These are phyloP conservation scores for Torulaspora franciscae DNA, from an alignment of 805 yeast species.

Conservation along the genomic window DNA sequence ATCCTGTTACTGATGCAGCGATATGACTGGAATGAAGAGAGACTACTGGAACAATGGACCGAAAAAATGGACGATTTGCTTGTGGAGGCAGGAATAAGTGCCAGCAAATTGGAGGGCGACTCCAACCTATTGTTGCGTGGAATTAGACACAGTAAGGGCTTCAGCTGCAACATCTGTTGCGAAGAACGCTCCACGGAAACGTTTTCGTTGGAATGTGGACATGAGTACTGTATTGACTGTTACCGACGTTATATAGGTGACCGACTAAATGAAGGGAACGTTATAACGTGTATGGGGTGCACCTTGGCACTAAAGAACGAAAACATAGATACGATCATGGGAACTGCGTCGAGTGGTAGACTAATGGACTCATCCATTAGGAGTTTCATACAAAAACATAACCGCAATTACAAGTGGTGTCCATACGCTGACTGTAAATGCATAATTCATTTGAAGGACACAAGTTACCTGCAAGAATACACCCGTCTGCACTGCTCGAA, in stretches of 20 bases:
- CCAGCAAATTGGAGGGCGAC: background rate
- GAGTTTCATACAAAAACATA: slow-evolving; percentile 48
- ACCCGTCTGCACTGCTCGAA: slow-evolving; percentile 43
- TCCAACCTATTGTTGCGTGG: slow-evolving; percentile 9
- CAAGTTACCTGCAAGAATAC: slow-evolving; percentile 28
- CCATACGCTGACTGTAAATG: slow-evolving; percentile 76
- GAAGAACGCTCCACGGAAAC: slow-evolving; percentile 42
- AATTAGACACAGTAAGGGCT: slow-evolving; percentile 27
- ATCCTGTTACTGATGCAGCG: slow-evolving; percentile 43
- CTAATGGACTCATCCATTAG: slow-evolving; percentile 40
- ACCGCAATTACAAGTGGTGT: slow-evolving; percentile 60
- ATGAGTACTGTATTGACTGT: slow-evolving; percentile 65
- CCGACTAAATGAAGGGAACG: slow-evolving; percentile 39
- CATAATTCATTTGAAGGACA: slow-evolving; percentile 44
- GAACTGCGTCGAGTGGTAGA: slow-evolving; percentile 30
- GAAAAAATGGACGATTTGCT: slow-evolving; percentile 39
- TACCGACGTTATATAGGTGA: slow-evolving; percentile 55
- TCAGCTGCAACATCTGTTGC: slow-evolving; percentile 68
- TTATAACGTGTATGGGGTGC: slow-evolving; percentile 65
- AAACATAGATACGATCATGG: slow-evolving; percentile 43
- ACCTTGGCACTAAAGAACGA: slow-evolving; percentile 37
- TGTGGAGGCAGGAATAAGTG: slow-evolving; percentile 34
- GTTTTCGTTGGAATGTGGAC: slow-evolving; percentile 62
- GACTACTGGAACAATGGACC: slow-evolving; percentile 51
- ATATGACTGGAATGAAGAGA: slow-evolving; percentile 57